These are phyloP conservation scores for Ascochyta lentis DNA, from an alignment of 2,329 filamentous ascomycete genomes.

Conservation along the genomic window DNA sequence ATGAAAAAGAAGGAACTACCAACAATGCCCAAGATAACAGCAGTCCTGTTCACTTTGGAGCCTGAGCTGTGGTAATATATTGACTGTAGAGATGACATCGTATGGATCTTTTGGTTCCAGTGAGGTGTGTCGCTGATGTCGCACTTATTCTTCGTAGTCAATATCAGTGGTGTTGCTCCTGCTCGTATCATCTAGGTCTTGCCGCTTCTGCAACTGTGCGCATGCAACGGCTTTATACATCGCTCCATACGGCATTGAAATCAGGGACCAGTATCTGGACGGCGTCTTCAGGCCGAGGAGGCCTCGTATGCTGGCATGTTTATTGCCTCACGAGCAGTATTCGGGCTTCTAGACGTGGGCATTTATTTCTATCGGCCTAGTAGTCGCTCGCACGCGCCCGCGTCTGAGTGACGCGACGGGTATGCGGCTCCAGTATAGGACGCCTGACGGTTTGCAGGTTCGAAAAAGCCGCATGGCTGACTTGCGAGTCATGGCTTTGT, in stretches of 20 bases:
- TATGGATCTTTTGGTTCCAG: too few species aligned
- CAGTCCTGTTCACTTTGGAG: too few species aligned
- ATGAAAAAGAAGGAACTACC: too few species aligned
- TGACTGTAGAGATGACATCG: too few species aligned
- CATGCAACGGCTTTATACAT: slow-evolving; percentile 1
- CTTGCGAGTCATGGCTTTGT: slow-evolving; percentile 2
- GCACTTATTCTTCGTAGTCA: too few species aligned
- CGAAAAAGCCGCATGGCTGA: slow-evolving; percentile 1
- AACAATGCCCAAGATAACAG: too few species aligned
- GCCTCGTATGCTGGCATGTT: neutral
- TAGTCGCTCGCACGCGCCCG: neutral
- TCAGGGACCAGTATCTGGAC: neutral
- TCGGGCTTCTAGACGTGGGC: neutral
- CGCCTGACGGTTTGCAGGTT: slow-evolving; percentile 3
- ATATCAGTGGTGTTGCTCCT: too few species aligned
- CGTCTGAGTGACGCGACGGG: slow-evolving; percentile 6
- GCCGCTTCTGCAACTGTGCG: neutral
- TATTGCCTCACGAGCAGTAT: neutral
- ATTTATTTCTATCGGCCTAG: neutral
- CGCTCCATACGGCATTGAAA: neutral
- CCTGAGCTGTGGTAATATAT: too few species aligned
- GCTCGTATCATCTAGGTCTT: neutral
- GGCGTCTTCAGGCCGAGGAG: neutral
- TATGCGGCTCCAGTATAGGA: slow-evolving; percentile 7
- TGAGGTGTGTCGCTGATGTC: too few species aligned